Evolutionary conservation across 2,329 filamentous ascomycete genomes (phyloP).

Genomic region (Fusarium devonianum): DNA sequence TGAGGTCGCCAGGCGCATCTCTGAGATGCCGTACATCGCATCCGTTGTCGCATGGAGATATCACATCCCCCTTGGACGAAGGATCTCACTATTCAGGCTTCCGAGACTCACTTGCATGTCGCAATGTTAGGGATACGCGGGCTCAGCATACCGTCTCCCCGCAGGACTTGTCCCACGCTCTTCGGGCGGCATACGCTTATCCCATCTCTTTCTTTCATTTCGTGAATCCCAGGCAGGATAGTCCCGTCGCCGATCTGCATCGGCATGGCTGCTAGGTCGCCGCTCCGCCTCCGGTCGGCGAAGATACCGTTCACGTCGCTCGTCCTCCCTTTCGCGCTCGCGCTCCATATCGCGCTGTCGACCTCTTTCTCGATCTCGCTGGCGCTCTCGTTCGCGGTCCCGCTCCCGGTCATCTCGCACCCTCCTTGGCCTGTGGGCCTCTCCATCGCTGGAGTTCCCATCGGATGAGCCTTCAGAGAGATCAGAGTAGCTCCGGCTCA

Average conservation of each 20-base stretch:
- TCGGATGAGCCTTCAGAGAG: conserved; percentile 48
- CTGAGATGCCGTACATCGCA: no score
- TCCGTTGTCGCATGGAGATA: no score
- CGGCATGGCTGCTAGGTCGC: conserved; percentile 59
- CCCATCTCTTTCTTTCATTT: conserved; percentile 47
- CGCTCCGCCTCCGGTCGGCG: conserved; percentile 52
- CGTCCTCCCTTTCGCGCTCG: conserved; percentile 50
- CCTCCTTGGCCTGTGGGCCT: conserved; percentile 38
- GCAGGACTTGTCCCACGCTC: conserved; percentile 45
- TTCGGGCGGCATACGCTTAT: conserved; percentile 45
- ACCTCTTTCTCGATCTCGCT: conserved; percentile 45
- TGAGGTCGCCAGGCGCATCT: no score
- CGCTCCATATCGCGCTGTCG: conserved; percentile 51
- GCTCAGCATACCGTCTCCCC: conserved; percentile 51
- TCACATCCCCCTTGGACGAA: no score
- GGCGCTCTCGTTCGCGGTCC: conserved; percentile 39
- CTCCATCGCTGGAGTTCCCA: conserved; percentile 45
- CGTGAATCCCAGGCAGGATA: conserved; percentile 46
- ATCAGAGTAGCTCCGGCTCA: conserved; percentile 54
- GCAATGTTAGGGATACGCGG: conserved; percentile 41
- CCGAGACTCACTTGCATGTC: conserved; percentile 2
- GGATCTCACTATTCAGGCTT: no score
- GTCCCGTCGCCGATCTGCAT: conserved; percentile 54
- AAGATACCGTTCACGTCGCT: conserved; percentile 48
- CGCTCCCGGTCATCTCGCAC: conserved; percentile 41